phyloP scores from a whole-genome alignment of 257 asterid species.

The Striga asiatica region DNA sequence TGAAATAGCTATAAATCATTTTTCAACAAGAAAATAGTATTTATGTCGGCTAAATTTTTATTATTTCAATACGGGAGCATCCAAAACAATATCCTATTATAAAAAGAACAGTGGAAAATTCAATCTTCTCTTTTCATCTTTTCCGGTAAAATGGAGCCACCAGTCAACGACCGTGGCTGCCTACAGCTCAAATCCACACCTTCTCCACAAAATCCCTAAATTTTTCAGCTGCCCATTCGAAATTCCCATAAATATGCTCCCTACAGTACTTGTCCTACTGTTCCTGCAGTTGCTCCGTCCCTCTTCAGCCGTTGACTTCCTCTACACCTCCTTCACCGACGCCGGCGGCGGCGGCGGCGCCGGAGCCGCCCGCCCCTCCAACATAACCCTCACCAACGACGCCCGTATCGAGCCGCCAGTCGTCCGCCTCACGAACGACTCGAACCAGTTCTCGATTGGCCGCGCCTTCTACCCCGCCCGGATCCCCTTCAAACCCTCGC shows the following conservation, averaged over 20 bases:
- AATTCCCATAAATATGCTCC: constrained; percentile 11
- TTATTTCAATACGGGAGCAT: too few relatives aligned
- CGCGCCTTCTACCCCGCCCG: constrained; percentile 47
- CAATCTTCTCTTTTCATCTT: too few relatives aligned
- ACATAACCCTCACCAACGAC: constrained; percentile 40
- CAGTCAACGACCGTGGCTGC: background rate
- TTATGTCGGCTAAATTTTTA: too few relatives aligned
- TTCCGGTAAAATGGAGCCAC: too few relatives aligned
- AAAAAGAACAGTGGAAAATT: too few relatives aligned
- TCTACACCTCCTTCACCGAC: constrained; percentile 58
- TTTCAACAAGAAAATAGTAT: too few relatives aligned
- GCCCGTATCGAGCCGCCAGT: constrained; percentile 59
- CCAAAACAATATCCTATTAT: too few relatives aligned
- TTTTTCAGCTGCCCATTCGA: background rate
- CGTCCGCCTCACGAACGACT: constrained; percentile 64
- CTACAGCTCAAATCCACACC: background rate
- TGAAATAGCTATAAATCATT: too few relatives aligned
- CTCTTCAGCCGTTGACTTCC: constrained; percentile 40
- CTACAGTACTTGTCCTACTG: constrained; percentile 12
- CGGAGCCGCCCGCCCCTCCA: constrained; percentile 14
- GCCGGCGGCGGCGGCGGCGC: constrained; percentile 19
- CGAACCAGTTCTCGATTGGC: constrained; percentile 47
- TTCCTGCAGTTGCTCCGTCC: constrained; percentile 21
- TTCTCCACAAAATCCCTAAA: constrained; percentile 2
- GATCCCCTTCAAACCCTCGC: constrained; percentile 29